Evolutionary conservation across 2,329 filamentous ascomycete genomes (phyloP), one percentile per base, ranked within the genome.

Genomic region (Mycogone perniciosa): DNA sequence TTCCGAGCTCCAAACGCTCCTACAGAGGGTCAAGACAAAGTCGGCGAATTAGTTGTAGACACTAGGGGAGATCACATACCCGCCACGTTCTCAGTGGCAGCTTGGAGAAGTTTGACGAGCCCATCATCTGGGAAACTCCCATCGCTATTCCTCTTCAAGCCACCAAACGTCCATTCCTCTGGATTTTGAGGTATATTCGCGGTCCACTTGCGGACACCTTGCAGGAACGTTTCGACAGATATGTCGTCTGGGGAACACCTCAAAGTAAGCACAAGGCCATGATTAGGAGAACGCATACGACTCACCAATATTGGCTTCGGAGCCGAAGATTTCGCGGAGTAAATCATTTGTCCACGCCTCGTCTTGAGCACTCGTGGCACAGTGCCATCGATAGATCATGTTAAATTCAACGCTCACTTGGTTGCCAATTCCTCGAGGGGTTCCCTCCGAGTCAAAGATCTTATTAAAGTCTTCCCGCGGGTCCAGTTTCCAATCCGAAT

Each of bases 401-500:
- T 68, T 68, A 53, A 68, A 69, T 51, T 68, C 66, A 6, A 64
- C 63, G 3, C 55, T 60, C 1, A 67, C 62, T n/a, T 68, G 66
- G 38, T 68, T 68, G 0, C 66, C 66, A 2, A 65, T 55, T 2
- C 65, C 65, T 10, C 61, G 56, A 1, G 58, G 59, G 0, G 58
- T 58, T 6, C 56, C 58, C 31, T 72, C 51, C 11, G 52, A 35
- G 38, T 58, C 54, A 42, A 57, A 55, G 45, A 45, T 33, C 20
- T 51, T 51, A 9, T 20, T 30, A 31, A 49, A 41, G 13, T 60
- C 54, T 0, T 43, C 40, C 5, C 57, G 56, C 46, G 63, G 67
- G 52, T 60, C 64, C 51, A 84, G 69, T 20, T 76, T 81, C 79
- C 80, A 85, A 38, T 77, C 79, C 41, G 76, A 78, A 38, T 37